These are phyloP conservation scores for Malassezia yamatoensis DNA, from an alignment of 1,284 basidiomycete species.

Conservation along the genomic window DNA sequence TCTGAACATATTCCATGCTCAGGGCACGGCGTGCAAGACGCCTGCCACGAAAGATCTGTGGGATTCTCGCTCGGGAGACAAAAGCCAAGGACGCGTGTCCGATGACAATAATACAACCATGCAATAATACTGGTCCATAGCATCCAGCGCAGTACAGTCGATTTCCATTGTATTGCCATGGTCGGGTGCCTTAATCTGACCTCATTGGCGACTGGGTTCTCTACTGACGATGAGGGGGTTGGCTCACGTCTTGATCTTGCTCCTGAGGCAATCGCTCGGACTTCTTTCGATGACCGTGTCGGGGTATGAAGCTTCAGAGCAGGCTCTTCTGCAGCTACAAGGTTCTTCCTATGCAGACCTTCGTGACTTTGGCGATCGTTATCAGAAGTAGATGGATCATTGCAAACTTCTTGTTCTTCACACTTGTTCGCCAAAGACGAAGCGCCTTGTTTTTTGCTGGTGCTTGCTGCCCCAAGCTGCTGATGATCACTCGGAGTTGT, in stretches of 20 bases:
- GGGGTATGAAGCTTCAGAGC: not conserved
- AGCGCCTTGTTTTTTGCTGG: not conserved
- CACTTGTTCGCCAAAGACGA: not conserved
- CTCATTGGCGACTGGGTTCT: not conserved
- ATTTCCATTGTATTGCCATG: not conserved
- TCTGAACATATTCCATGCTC: constrained; percentile 27
- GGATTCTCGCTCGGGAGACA: constrained; percentile 13
- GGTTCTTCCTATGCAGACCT: not conserved
- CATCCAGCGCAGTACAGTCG: constrained; percentile 5
- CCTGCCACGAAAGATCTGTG: constrained; percentile 14
- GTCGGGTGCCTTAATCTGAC: too few relatives aligned
- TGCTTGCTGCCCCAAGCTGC: not conserved
- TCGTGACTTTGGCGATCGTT: not conserved
- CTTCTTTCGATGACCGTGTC: not conserved
- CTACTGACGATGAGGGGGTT: not conserved
- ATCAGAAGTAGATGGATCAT: not conserved
- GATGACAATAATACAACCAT: constrained; percentile 32
- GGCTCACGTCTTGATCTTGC: not conserved
- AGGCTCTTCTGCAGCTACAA: not conserved
- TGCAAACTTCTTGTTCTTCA: not conserved
- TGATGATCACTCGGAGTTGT: not conserved
- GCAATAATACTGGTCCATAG: not conserved
- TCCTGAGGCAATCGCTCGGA: not conserved
- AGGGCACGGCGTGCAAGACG: constrained; percentile 33
- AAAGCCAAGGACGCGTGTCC: constrained; percentile 30